Evolutionary conservation across 331 rosid species (phyloP), one percentile per base, ranked within the genome.

Genomic region (Spiraea crenata): DNA sequence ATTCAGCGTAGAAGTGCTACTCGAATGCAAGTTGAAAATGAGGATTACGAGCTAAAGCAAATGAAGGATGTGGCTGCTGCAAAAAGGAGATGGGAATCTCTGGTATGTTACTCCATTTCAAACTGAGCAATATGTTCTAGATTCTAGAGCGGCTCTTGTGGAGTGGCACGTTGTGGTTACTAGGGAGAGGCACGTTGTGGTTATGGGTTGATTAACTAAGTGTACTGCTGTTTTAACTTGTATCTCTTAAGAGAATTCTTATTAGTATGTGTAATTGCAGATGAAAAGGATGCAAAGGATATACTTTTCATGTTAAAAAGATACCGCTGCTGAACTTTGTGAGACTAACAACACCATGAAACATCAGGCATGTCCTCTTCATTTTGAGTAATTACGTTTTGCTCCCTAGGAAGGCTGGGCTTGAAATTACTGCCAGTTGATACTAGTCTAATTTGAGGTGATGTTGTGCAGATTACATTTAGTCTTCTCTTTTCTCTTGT

Each of bases 401-500:
- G 49, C 14, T 58, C 15, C 1, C n/a, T 68, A 9, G 45, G 66
- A 55, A 3, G 13, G 12, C 77, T 54, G 62, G 49, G 69, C 63
- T 61, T 68, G 66, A 47, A 60, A 6, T 54, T 69, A 47, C 50
- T 54, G 1, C 4, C 20, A 4, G 20, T 44, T 57, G 19, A 10
- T 38, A 31, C 49, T 75, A 45, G 25, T 11, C 31, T 25, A 25
- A 25, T 25, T 25, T 25, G 31, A 25, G 31, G 31, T 25, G 31
- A 25, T 25, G 31, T 48, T 71, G 20, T 84, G 96, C 96, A 93
- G 99, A 93, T 90, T 77, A 85, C 86, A 56, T 89, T 84, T 65
- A 84, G 96, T 77, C 97, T 93, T 76, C 92, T 90, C 12, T 93
- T 89, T 81, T 86, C 99, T 56, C 82, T 89, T 63, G 90, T 93